Conservation (phyloP, 2,329 filamentous ascomycete genomes). For the Penicillium brevicompactum region DNA sequence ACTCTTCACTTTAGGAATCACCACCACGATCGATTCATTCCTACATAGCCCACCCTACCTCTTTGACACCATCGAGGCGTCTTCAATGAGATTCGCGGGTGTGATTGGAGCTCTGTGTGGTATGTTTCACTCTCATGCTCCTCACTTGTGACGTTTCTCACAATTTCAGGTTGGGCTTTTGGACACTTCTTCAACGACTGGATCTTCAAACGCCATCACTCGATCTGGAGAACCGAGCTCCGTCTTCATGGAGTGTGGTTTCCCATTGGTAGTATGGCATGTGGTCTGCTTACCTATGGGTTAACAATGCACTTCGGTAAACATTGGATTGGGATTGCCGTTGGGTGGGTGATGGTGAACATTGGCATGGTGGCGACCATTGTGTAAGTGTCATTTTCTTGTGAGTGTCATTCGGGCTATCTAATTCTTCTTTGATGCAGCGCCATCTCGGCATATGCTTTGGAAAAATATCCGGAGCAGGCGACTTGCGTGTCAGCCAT, state of each 20-base stretch:
- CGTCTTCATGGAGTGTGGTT: conserved; percentile 41
- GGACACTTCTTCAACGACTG: conserved; percentile 41
- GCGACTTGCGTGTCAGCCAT: conserved; percentile 39
- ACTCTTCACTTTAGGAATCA: conserved; percentile 29
- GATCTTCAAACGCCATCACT: conserved; percentile 28
- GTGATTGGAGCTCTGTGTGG: conserved; percentile 36
- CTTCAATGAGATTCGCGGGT: conserved; percentile 41
- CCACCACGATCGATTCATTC: conserved; percentile 38
- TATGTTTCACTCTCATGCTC: conserved; percentile 9
- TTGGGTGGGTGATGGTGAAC: conserved; percentile 43
- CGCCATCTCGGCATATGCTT: conserved; percentile 38
- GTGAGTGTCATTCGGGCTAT: not conserved
- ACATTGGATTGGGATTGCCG: conserved; percentile 40
- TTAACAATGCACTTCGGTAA: conserved; percentile 37
- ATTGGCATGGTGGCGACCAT: conserved; percentile 38
- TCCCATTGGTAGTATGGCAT: conserved; percentile 32
- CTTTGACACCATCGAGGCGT: conserved; percentile 37
- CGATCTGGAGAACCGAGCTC: conserved; percentile 34
- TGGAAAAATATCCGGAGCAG: conserved; percentile 40
- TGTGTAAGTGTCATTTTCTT: conserved; percentile 27
- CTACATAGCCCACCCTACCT: conserved; percentile 37
- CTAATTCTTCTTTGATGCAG: conserved; percentile 12
- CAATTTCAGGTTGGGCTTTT: conserved; percentile 30
- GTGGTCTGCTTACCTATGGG: conserved; percentile 37
- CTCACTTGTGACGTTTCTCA: not conserved